These are phyloP conservation scores for Mortierella sp. DNA, from an alignment of 371 early-diverging fungal genomes.

Conservation along the genomic window DNA sequence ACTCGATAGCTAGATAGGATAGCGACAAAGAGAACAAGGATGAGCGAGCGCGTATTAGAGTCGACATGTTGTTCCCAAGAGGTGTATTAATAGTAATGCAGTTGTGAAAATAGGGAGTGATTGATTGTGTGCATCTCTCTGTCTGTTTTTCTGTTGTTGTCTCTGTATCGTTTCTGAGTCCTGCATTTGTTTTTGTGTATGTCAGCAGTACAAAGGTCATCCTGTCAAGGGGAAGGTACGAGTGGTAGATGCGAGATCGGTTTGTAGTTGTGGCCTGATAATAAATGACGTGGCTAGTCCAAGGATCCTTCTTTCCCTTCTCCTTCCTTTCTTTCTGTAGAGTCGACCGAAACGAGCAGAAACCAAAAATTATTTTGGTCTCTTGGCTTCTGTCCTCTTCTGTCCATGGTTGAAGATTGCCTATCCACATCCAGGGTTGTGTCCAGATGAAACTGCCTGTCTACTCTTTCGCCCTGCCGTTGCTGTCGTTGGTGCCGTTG, in stretches of 20 bases:
- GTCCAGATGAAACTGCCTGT: neutral
- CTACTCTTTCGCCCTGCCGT: neutral
- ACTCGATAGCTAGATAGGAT: conserved; percentile 76
- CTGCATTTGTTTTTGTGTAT: neutral
- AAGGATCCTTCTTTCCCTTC: no score
- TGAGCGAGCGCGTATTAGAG: conserved; percentile 8
- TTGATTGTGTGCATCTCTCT: neutral
- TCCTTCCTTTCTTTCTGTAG: no score
- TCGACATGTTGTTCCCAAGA: neutral
- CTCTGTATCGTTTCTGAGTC: neutral
- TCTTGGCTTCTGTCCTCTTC: neutral
- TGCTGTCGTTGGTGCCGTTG: neutral
- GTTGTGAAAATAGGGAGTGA: neutral
- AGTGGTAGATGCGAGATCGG: no score
- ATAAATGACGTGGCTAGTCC: no score
- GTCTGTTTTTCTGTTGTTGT: neutral
- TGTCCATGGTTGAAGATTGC: neutral
- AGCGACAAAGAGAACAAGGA: neutral
- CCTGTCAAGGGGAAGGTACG: neutral
- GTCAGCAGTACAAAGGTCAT: conserved; percentile 6
- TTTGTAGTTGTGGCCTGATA: no score
- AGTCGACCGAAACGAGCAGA: no score
- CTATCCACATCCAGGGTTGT: neutral
- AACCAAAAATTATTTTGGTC: neutral
- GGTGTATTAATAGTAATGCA: neutral